phyloP scores from a whole-genome alignment of 106 monocot genomes.

The Dendrobium officinale region DNA sequence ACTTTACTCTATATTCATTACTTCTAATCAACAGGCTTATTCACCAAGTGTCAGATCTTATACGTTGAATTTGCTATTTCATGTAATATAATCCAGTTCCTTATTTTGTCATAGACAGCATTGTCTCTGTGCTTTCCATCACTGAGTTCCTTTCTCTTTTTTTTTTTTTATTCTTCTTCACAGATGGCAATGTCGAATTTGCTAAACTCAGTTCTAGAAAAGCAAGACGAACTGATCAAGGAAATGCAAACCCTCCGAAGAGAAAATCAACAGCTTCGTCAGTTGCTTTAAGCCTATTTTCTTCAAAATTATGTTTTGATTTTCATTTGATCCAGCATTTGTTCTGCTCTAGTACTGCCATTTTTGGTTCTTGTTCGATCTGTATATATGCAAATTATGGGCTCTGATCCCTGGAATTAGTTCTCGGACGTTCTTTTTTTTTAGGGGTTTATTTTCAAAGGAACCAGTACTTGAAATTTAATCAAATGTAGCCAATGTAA shows the following conservation, averaged over 20 bases:
- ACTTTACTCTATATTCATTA: too few species aligned
- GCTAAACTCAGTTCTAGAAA: constrained; percentile 29
- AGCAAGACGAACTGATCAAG: constrained; percentile 40
- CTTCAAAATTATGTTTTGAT: neutral
- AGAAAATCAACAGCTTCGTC: constrained; percentile 53
- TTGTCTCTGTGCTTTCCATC: too few species aligned
- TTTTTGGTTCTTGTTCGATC: neutral
- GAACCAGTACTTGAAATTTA: too few species aligned
- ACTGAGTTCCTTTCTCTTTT: too few species aligned
- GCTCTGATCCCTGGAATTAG: too few species aligned
- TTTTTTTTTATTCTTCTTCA: neutral
- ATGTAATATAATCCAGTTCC: too few species aligned
- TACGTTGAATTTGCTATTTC: too few species aligned
- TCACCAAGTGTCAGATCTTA: neutral
- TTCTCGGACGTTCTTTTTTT: too few species aligned
- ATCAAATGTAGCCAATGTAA: too few species aligned
- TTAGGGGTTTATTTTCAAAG: too few species aligned
- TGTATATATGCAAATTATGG: neutral
- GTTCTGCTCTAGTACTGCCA: neutral
- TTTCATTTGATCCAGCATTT: neutral
- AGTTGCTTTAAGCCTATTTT: constrained; percentile 20
- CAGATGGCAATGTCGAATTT: constrained; percentile 36
- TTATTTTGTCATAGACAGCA: too few species aligned
- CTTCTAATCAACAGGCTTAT: neutral
- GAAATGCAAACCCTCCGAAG: constrained; percentile 34